Percentiles rank a stretch among this genome's conserved stretches.
phyloP scores from a whole-genome alignment of 2,329 filamentous ascomycete species.

The Phyllosticta citriasiana region DNA sequence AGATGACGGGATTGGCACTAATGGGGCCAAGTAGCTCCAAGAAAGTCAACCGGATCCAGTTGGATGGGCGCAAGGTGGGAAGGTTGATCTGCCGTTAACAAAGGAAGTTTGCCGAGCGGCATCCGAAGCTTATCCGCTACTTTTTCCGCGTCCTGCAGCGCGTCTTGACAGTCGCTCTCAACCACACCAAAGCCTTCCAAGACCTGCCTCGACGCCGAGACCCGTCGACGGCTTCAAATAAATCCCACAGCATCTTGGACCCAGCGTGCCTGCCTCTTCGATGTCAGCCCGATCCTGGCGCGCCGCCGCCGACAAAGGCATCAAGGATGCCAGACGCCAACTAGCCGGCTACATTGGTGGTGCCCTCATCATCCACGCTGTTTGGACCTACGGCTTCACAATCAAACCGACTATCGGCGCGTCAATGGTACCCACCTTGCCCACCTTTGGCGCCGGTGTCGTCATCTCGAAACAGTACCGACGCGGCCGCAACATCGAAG shows the following conservation, averaged over 20 bases:
- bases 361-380: slow-evolving; percentile 22
- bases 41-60: neutral
- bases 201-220: neutral
- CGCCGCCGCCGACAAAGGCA: neutral
- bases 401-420: slow-evolving; percentile 56
- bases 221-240: neutral
- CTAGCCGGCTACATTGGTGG: slow-evolving; percentile 2
- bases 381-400: slow-evolving; percentile 47
- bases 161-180: neutral
- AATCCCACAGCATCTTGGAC: neutral
- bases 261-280: neutral
- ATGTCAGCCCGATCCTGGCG: slow-evolving; percentile 1
- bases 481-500: slow-evolving; percentile 53
- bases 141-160: neutral
- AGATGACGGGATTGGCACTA: too few species aligned
- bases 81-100: neutral
- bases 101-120: neutral
- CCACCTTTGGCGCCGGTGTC: slow-evolving; percentile 55
- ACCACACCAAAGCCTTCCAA: neutral
- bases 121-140: neutral
- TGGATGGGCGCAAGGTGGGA: neutral
- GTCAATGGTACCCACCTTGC: slow-evolving; percentile 84
- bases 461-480: slow-evolving; percentile 59
- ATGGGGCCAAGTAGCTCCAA: too few species aligned
- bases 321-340: neutral